These are phyloP conservation scores for Coniferiporia sulphurascens DNA, from an alignment of 1,284 basidiomycete genomes.

Conservation along the genomic window DNA sequence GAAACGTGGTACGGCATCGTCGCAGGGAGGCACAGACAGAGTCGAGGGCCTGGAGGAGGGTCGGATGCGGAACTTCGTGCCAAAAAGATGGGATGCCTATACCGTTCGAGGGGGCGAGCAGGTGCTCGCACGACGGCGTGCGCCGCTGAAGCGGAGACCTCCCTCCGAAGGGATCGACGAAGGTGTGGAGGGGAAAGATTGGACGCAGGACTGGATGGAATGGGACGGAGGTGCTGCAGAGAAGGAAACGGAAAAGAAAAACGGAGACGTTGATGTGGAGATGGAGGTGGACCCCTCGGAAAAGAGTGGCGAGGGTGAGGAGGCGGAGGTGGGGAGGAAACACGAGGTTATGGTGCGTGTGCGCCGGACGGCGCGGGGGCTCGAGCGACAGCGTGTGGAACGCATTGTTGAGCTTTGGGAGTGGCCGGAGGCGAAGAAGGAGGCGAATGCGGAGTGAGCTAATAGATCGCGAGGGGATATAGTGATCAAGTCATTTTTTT, in stretches of 20 bases:
- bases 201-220: slow-evolving; percentile 34
- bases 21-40: slow-evolving; percentile 23
- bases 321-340: slow-evolving; percentile 42
- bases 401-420: slow-evolving; percentile 14
- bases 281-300: slow-evolving; percentile 10
- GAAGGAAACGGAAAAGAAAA: not conserved
- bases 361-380: slow-evolving; percentile 46
- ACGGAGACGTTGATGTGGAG: not conserved
- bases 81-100: slow-evolving; percentile 56
- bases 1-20: slow-evolving; percentile 40
- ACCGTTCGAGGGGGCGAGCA: slow-evolving; percentile 39
- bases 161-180: slow-evolving; percentile 15
- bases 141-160: slow-evolving; percentile 32
- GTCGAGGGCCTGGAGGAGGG: slow-evolving; percentile 26
- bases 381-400: slow-evolving; percentile 16
- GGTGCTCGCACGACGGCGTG: slow-evolving; percentile 26
- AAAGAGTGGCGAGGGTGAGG: slow-evolving; percentile 30
- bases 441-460: not conserved
- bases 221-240: not conserved
- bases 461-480: not conserved
- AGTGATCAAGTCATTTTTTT: not conserved
- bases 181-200: slow-evolving; percentile 27
- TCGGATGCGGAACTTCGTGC: slow-evolving; percentile 61
- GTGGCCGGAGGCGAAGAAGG: not conserved
- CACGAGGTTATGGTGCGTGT: slow-evolving; percentile 54